phyloP scores from a whole-genome alignment of 2,329 filamentous ascomycete genomes.

The Gnomoniopsis sp. region DNA sequence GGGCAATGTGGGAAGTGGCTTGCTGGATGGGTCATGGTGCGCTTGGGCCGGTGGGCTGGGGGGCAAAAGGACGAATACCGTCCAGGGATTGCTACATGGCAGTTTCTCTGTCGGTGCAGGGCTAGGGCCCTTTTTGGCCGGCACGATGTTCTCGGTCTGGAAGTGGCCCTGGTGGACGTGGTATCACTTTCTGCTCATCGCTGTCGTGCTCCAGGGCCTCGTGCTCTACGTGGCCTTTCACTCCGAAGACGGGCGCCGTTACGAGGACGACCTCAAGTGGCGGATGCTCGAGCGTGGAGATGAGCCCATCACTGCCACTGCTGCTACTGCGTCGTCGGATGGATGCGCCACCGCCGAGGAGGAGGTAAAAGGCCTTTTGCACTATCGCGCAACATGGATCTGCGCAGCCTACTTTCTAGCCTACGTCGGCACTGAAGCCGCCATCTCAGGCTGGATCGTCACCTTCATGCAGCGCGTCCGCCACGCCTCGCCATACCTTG shows the following conservation, averaged over 20 bases:
- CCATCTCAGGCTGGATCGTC: slow-evolving; percentile 43
- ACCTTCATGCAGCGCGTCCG: slow-evolving; percentile 41
- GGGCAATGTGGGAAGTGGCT: slow-evolving; percentile 34
- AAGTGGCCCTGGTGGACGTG: slow-evolving; percentile 33
- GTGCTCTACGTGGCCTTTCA: slow-evolving; percentile 34
- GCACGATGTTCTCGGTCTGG: slow-evolving; percentile 26
- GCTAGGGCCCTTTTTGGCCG: slow-evolving; percentile 32
- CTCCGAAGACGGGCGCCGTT: slow-evolving; percentile 29
- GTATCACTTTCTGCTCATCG: slow-evolving; percentile 34
- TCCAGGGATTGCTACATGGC: slow-evolving; percentile 38
- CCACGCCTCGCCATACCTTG: slow-evolving; percentile 30
- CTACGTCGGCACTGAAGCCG: slow-evolving; percentile 41
- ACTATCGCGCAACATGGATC: slow-evolving; percentile 34
- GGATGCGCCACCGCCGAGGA: no score
- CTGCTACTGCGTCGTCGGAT: no score
- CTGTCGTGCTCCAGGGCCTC: slow-evolving; percentile 8
- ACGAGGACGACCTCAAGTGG: slow-evolving; percentile 21
- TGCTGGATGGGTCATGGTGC: slow-evolving; percentile 42
- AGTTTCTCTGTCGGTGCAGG: slow-evolving; percentile 36
- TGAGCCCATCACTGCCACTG: no score
- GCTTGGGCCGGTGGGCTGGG: slow-evolving; percentile 40
- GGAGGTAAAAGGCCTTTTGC: slow-evolving; percentile 26
- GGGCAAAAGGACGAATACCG: slow-evolving; percentile 31
- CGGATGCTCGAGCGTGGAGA: background rate
- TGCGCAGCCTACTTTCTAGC: slow-evolving; percentile 40